These are phyloP conservation scores for Candida sp. DNA, from an alignment of 1,139 yeast species.

Conservation along the genomic window DNA sequence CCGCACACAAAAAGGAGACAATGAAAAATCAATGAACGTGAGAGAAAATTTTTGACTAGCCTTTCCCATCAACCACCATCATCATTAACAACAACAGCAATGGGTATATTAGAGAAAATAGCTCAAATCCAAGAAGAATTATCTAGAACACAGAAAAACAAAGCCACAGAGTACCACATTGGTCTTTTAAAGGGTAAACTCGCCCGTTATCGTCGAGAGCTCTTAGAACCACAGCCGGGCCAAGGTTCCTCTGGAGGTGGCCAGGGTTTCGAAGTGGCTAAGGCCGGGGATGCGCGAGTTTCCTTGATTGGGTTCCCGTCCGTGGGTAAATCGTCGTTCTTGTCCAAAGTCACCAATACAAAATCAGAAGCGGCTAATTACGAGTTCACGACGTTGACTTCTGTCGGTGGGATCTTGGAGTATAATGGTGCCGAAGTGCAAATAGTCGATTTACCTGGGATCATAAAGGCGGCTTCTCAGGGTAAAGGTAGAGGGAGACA, in stretches of 20 bases:
- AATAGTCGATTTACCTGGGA: conserved; percentile 96
- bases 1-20: neutral
- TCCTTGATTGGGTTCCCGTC: conserved; percentile 97
- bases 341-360: conserved; percentile 88
- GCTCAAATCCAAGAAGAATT: conserved; percentile 92
- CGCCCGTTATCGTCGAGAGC: conserved; percentile 92
- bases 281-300: conserved; percentile 96
- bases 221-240: conserved; percentile 85
- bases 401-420: conserved; percentile 94
- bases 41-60: neutral
- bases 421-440: conserved; percentile 98
- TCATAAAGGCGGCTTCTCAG: conserved; percentile 94
- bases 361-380: conserved; percentile 95
- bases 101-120: conserved; percentile 68
- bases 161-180: conserved; percentile 97
- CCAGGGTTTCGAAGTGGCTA: conserved; percentile 94
- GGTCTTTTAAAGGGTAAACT: conserved; percentile 94
- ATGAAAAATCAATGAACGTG: neutral
- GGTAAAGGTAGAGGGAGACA: conserved; percentile 99
- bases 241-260: conserved; percentile 74
- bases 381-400: conserved; percentile 94
- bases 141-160: conserved; percentile 94
- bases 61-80: neutral
- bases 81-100: conserved; percentile 10
- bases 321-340: conserved; percentile 93